Conservation (phyloP, 2,329 filamentous ascomycete species). For the Chrysoporthe puriensis region DNA sequence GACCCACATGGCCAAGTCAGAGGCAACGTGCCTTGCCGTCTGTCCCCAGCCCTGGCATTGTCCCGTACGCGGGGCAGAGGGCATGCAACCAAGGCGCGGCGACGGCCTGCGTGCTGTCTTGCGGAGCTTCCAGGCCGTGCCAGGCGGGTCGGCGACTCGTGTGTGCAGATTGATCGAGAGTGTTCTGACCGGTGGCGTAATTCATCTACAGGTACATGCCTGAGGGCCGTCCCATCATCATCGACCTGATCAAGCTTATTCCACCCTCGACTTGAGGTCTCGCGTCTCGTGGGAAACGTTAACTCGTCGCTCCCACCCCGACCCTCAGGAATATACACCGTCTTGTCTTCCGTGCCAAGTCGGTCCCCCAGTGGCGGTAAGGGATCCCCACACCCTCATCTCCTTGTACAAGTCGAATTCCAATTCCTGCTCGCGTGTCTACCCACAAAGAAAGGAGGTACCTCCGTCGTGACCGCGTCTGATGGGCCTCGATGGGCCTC, state of each 20-base stretch:
- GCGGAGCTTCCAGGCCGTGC: neutral
- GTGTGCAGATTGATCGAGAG: constrained; percentile 12
- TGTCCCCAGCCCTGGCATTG: constrained; percentile 11
- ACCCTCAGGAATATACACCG: constrained; percentile 54
- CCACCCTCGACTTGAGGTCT: constrained; percentile 43
- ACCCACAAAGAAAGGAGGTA: neutral
- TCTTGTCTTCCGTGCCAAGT: constrained; percentile 48
- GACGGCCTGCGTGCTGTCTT: neutral
- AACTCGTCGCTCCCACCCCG: constrained; percentile 63
- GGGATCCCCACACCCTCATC: constrained; percentile 36
- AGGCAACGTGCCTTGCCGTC: constrained; percentile 16
- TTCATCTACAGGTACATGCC: constrained; percentile 49
- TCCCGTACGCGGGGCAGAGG: constrained; percentile 6
- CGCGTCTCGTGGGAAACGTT: constrained; percentile 64
- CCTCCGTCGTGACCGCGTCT: neutral
- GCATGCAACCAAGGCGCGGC: neutral
- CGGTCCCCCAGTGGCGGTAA: constrained; percentile 56
- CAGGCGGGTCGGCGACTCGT: neutral
- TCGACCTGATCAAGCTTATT: constrained; percentile 38
- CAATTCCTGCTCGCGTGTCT: constrained; percentile 2
- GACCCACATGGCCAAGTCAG: constrained; percentile 16
- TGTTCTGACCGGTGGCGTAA: constrained; percentile 35
- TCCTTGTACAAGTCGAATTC: constrained; percentile 12
- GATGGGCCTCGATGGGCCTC: neutral
- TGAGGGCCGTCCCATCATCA: constrained; percentile 41